These are phyloP conservation scores for Heritiera fomes DNA, from an alignment of 345 rosid genomes.

Conservation along the genomic window DNA sequence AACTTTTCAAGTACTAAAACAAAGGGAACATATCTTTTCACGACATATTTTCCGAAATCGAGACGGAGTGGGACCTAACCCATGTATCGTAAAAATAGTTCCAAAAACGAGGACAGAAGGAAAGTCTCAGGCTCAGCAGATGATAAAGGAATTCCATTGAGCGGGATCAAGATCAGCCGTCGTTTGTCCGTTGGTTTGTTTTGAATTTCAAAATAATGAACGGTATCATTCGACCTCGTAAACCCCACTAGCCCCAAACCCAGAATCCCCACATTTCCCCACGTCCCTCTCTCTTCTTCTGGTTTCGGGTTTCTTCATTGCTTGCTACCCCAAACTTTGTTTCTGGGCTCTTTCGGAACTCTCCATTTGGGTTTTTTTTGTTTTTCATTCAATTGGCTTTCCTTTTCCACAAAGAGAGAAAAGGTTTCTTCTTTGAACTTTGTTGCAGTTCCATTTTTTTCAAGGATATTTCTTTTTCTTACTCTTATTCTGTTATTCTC, in stretches of 20 bases:
- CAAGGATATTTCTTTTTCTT: not conserved
- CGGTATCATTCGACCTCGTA: constrained; percentile 28
- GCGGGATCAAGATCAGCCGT: constrained; percentile 33
- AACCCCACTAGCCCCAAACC: constrained; percentile 2
- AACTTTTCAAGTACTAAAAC: constrained; percentile 11
- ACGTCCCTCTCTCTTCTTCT: constrained; percentile 12
- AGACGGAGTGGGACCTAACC: constrained; percentile 13
- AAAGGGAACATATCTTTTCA: constrained; percentile 34
- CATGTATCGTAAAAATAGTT: constrained; percentile 9
- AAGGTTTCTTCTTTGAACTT: constrained; percentile 21
- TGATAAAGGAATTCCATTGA: constrained; percentile 8
- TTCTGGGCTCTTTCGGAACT: not conserved
- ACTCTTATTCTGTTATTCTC: not conserved
- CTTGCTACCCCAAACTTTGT: not conserved
- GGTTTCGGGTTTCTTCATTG: constrained; percentile 11
- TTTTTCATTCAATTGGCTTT: not conserved
- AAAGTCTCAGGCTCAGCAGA: not conserved
- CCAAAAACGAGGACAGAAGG: not conserved
- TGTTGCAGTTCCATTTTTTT: not conserved
- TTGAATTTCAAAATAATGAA: constrained; percentile 49
- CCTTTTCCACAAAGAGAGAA: not conserved
- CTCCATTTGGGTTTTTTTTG: not conserved
- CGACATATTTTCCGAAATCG: constrained; percentile 1
- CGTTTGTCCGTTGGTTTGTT: constrained; percentile 25
- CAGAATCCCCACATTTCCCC: not conserved